These are phyloP conservation scores for Omphalotus olearius DNA, from an alignment of 1,284 basidiomycete genomes.

Conservation along the genomic window DNA sequence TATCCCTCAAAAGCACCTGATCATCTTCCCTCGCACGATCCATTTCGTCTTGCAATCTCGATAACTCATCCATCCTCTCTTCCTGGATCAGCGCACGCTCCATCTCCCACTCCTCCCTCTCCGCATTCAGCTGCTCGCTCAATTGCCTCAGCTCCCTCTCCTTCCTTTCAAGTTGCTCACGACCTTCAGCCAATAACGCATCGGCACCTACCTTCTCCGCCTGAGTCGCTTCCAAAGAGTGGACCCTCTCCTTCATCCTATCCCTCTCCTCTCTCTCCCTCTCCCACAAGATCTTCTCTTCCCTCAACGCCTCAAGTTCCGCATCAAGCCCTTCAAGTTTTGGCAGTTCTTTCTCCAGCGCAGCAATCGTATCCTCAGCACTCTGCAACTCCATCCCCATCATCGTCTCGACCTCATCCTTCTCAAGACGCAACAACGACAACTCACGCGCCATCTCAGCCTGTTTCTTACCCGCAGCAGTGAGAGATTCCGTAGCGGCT, in stretches of 20 bases:
- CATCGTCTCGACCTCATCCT: conserved; percentile 58
- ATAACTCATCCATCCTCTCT: conserved; percentile 44
- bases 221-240: conserved; percentile 41
- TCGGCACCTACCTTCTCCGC: conserved; percentile 39
- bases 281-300: conserved; percentile 51
- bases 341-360: conserved; percentile 58
- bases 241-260: conserved; percentile 37
- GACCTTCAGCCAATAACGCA: conserved; percentile 32
- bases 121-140: conserved; percentile 46
- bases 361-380: conserved; percentile 57
- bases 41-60: conserved; percentile 41
- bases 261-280: conserved; percentile 45
- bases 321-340: conserved; percentile 48
- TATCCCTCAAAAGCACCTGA: conserved; percentile 28
- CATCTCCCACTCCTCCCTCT: conserved; percentile 50
- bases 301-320: conserved; percentile 46
- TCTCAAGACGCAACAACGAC: conserved; percentile 55
- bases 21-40: conserved; percentile 33
- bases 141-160: conserved; percentile 48
- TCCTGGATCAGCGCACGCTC: conserved; percentile 50
- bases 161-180: conserved; percentile 37
- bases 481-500: conserved; percentile 50
- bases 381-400: conserved; percentile 61
- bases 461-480: conserved; percentile 55
- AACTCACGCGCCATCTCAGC: conserved; percentile 58